Evolutionary conservation across 2,329 filamentous ascomycete genomes (phyloP).

Genomic region (Niveomyces coronatus): DNA sequence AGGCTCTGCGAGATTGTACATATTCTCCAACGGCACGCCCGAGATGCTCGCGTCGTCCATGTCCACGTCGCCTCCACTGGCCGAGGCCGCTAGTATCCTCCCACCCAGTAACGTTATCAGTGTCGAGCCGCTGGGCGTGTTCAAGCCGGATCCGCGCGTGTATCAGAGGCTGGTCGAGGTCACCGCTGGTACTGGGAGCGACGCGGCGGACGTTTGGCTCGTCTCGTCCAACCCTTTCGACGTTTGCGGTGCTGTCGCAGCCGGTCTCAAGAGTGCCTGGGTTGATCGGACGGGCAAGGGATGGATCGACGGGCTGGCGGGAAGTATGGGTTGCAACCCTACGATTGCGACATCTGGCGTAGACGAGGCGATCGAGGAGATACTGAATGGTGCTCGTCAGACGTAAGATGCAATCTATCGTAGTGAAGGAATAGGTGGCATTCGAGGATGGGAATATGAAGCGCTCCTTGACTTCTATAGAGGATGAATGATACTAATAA

Average conservation of each 20-base stretch:
- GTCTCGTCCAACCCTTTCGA: constrained; percentile 68
- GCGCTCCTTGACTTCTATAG: no score
- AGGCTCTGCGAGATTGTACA: constrained; percentile 37
- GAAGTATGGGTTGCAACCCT: constrained; percentile 34
- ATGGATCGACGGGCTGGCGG: constrained; percentile 54
- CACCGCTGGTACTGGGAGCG: constrained; percentile 34
- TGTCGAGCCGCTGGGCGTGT: constrained; percentile 48
- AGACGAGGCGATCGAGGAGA: constrained; percentile 41
- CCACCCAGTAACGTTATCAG: constrained; percentile 38
- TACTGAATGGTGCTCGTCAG: no score
- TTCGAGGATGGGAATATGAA: no score
- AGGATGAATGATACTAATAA: no score
- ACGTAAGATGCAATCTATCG: no score
- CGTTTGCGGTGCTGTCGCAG: constrained; percentile 50
- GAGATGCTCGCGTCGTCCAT: constrained; percentile 54
- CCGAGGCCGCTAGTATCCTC: constrained; percentile 36
- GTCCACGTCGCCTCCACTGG: constrained; percentile 43
- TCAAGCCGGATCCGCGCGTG: constrained; percentile 53
- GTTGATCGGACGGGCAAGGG: constrained; percentile 52
- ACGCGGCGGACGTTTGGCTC: constrained; percentile 50
- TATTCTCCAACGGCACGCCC: constrained; percentile 62
- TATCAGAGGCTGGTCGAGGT: constrained; percentile 50
- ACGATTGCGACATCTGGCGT: constrained; percentile 44
- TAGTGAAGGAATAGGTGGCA: no score
- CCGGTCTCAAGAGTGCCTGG: constrained; percentile 55